phyloP scores from a whole-genome alignment of 306 rosid genomes.

The Prunus salicina region DNA sequence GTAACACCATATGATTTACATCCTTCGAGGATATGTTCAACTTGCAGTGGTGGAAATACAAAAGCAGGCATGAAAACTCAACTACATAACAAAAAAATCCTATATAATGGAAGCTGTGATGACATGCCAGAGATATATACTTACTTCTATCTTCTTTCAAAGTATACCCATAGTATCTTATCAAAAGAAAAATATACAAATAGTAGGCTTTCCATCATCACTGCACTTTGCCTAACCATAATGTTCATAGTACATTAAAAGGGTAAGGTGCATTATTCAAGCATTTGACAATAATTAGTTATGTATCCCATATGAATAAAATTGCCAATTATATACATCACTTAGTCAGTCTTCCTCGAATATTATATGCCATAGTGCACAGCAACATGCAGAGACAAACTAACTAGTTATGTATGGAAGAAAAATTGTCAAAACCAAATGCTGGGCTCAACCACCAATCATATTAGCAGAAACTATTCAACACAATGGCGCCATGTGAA shows the following conservation, averaged over 20 bases:
- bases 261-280: background rate
- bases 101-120: background rate
- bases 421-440: background rate
- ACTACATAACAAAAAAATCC: slow-evolving; percentile 1
- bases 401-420: background rate
- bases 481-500: background rate
- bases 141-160: background rate
- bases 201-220: background rate
- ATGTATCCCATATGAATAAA: background rate
- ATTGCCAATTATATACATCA: background rate
- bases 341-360: background rate
- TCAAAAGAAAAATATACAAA: too few relatives aligned
- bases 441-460: background rate
- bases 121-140: background rate
- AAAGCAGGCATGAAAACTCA: background rate
- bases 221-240: background rate
- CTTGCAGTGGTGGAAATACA: background rate
- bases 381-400: background rate
- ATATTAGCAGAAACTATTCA: background rate
- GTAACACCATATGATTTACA: background rate
- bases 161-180: background rate
- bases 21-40: background rate
- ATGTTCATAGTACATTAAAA: background rate
- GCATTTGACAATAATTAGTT: background rate
- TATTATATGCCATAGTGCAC: background rate